Percentiles rank a stretch among this genome's conserved stretches.
These are phyloP conservation scores for Penicillium longicatenatum DNA, from an alignment of 495 filamentous ascomycete species.

Conservation along the genomic window DNA sequence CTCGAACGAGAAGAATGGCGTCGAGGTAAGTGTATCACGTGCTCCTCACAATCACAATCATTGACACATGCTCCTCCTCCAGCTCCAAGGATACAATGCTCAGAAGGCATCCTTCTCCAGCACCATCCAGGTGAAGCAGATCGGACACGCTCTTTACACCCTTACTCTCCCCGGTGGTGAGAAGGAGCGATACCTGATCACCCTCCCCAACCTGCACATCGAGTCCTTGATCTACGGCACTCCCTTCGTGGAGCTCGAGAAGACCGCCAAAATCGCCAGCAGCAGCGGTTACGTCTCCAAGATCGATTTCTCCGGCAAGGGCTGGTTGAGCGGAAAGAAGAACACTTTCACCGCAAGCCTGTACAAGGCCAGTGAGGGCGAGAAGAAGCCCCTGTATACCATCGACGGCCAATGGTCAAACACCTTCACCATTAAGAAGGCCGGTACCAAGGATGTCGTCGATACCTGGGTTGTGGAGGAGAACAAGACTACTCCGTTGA, in stretches of 20 bases:
- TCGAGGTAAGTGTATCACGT: conserved; percentile 52
- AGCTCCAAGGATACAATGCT: conserved; percentile 95
- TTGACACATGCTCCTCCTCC: neutral
- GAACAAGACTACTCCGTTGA: conserved; percentile 65
- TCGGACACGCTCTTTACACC: conserved; percentile 87
- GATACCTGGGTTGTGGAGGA: conserved; percentile 69
- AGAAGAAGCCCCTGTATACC: conserved; percentile 82
- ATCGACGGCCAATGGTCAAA: conserved; percentile 92
- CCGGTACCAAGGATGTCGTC: conserved; percentile 67
- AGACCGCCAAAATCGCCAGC: conserved; percentile 76
- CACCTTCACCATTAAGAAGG: conserved; percentile 74
- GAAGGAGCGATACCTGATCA: conserved; percentile 83
- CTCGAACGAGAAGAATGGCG: conserved; percentile 77
- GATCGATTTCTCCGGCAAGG: conserved; percentile 89
- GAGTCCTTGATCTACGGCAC: conserved; percentile 90
- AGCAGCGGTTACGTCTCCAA: conserved; percentile 88
- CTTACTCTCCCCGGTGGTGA: conserved; percentile 60
- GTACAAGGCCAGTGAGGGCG: conserved; percentile 68
- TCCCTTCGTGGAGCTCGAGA: conserved; percentile 88
- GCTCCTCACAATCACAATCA: neutral
- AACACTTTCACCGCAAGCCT: conserved; percentile 83
- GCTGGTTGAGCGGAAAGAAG: conserved; percentile 94
- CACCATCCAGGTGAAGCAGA: conserved; percentile 94
- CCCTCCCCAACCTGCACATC: conserved; percentile 88
- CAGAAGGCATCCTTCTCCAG: conserved; percentile 93